Percentiles rank a stretch among this genome's conserved stretches.
Evolutionary conservation across 768 basidiomycete species (phyloP).

Genomic region (Suillus occidentalis): DNA sequence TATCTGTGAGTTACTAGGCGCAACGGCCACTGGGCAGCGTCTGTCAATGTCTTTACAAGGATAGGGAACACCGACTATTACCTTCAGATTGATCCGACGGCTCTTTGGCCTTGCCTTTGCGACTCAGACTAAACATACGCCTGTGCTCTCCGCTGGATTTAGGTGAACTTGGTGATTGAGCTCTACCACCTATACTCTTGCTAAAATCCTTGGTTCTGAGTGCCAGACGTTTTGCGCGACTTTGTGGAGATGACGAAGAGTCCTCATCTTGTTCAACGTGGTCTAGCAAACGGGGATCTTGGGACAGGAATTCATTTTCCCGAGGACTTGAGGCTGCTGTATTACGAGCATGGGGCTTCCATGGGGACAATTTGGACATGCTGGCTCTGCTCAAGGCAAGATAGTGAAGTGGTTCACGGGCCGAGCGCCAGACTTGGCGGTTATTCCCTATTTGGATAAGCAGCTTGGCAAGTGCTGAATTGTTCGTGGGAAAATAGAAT

Average conservation of each 20-base stretch:
- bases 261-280: conserved; percentile 27
- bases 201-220: conserved; percentile 65
- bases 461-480: conserved; percentile 6
- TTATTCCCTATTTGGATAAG: conserved; percentile 28
- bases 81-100: conserved; percentile 29
- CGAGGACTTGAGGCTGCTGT: conserved; percentile 14
- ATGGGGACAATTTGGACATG: conserved; percentile 28
- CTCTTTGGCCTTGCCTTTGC: conserved; percentile 51
- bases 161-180: conserved; percentile 29
- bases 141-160: conserved; percentile 41
- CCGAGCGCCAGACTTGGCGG: conserved; percentile 10
- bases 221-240: conserved; percentile 54
- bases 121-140: conserved; percentile 56
- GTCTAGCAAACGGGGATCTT: conserved; percentile 33
- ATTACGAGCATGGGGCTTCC: conserved; percentile 21
- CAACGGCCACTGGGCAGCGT: neutral
- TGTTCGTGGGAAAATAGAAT: conserved; percentile 16
- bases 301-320: conserved; percentile 29
- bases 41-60: neutral
- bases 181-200: conserved; percentile 50
- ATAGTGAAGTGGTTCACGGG: neutral
- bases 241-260: conserved; percentile 33
- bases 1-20: conserved; percentile 22
- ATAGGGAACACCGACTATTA: conserved; percentile 11
- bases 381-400: neutral